Evolutionary conservation across 352 stramenopile species (phyloP).

Genomic region (Ochromonadaceae sp.): DNA sequence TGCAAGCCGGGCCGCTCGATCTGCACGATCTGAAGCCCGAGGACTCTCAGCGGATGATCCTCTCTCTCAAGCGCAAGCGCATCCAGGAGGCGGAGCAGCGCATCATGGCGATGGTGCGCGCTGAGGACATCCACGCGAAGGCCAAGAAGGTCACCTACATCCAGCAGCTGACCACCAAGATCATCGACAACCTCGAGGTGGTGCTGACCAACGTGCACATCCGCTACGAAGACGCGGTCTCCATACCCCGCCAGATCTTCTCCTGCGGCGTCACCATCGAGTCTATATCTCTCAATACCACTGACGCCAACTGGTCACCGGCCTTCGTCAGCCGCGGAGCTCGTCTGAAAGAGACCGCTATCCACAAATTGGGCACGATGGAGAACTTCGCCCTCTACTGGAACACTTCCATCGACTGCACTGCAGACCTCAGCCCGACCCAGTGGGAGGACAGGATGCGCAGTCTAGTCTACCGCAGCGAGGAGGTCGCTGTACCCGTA

Average conservation of each 20-base stretch:
- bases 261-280: conserved; percentile 25
- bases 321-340: conserved; percentile 22
- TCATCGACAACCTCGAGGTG: conserved; percentile 41
- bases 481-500: too few relatives aligned
- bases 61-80: conserved; percentile 16
- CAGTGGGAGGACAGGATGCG: too few relatives aligned
- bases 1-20: conserved; percentile 25
- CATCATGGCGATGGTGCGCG: background rate
- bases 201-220: conserved; percentile 36
- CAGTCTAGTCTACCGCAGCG: too few relatives aligned
- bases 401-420: too few relatives aligned
- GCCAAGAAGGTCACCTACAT: conserved; percentile 21
- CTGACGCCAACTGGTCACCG: conserved; percentile 21
- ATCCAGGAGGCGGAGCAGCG: conserved; percentile 1
- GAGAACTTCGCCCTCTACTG: conserved; percentile 25
- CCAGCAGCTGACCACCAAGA: conserved; percentile 29
- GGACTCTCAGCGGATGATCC: conserved; percentile 16
- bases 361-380: conserved; percentile 23
- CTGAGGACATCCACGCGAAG: background rate
- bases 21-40: conserved; percentile 21
- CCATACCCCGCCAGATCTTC: conserved; percentile 18
- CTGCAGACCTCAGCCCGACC: too few relatives aligned
- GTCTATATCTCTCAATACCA: conserved; percentile 24
- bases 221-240: conserved; percentile 30
- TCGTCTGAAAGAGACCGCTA: conserved; percentile 15